These are phyloP conservation scores for Colletotrichum noveboracense DNA, from an alignment of 2,329 filamentous ascomycete species.

Conservation along the genomic window DNA sequence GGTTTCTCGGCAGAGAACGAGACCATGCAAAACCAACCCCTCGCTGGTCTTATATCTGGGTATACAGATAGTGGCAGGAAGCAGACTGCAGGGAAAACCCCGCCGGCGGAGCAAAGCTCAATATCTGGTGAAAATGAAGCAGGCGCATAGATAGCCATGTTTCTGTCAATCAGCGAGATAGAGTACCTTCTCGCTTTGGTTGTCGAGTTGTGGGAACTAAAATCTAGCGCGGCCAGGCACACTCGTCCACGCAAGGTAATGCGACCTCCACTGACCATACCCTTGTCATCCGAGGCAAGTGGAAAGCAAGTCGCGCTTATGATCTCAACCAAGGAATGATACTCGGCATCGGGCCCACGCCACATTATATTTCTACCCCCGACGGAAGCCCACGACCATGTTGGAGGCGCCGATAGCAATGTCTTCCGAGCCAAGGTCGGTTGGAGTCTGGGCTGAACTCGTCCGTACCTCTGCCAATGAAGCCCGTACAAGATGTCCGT, in stretches of 20 bases:
- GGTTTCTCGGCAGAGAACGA: background rate
- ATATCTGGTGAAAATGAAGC: accelerated
- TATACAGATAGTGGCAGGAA: background rate
- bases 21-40: too few species aligned
- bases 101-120: background rate
- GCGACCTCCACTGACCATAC: background rate
- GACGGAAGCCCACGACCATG: background rate
- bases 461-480: background rate
- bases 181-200: accelerated
- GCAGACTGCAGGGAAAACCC: accelerated
- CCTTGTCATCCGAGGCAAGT: background rate
- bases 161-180: background rate
- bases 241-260: background rate
- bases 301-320: background rate
- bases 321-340: accelerated
- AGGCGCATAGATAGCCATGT: accelerated
- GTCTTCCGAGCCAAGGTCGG: background rate
- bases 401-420: background rate
- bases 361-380: accelerated
- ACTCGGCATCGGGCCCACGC: accelerated
- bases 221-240: background rate
- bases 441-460: background rate
- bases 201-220: background rate
- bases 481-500: accelerated
- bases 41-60: too few species aligned